Conservation (phyloP, 225 moss, liverwort and hornwort species). For the Pleurozium schreberi region DNA sequence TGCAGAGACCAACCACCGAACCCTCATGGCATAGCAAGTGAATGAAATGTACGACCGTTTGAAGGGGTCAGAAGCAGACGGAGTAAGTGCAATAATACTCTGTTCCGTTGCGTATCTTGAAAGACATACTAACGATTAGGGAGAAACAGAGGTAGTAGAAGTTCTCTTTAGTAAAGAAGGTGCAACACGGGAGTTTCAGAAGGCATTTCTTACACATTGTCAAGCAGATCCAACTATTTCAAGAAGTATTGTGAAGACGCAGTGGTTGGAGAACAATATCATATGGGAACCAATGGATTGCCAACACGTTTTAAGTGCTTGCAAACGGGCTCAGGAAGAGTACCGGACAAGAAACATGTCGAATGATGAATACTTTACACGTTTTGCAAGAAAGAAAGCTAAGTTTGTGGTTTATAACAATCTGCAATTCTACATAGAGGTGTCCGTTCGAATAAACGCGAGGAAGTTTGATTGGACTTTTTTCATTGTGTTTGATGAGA, state of each 20-base stretch:
- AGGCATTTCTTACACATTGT: no score
- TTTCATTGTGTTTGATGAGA: rapidly evolving
- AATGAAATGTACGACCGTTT: no score
- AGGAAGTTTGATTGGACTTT: rapidly evolving
- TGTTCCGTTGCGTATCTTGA: no score
- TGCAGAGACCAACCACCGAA: no score
- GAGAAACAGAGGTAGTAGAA: rapidly evolving
- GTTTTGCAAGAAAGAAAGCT: background rate
- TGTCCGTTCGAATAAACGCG: background rate
- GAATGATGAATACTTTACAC: rapidly evolving
- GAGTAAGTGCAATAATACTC: no score
- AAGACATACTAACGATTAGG: no score
- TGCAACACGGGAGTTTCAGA: no score
- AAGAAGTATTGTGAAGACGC: rapidly evolving
- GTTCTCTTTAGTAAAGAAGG: no score
- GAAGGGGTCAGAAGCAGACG: no score
- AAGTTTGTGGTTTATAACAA: background rate
- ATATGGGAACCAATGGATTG: background rate
- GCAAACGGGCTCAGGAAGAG: rapidly evolving
- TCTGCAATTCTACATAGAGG: no score
- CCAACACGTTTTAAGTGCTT: background rate
- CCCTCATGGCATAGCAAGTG: no score
- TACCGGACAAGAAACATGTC: rapidly evolving
- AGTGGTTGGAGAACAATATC: background rate
- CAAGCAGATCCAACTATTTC: rapidly evolving